Evolutionary conservation across 2,329 filamentous ascomycete species (phyloP).

Genomic region (Periglandula ipomoeae): DNA sequence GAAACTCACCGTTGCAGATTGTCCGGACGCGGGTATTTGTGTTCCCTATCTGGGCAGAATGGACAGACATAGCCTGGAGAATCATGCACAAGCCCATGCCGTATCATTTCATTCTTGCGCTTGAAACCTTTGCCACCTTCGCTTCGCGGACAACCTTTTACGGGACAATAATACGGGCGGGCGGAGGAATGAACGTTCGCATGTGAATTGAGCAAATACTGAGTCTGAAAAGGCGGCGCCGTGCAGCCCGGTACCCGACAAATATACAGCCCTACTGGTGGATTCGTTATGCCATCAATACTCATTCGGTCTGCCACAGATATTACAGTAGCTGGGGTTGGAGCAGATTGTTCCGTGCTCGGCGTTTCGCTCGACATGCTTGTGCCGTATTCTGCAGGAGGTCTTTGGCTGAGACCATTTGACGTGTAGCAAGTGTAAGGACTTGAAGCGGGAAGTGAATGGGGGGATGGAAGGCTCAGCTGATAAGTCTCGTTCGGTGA

Average conservation of each 20-base stretch:
- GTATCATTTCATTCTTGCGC: constrained; percentile 64
- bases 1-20: constrained; percentile 82
- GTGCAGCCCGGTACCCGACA: constrained; percentile 57
- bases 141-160: constrained; percentile 51
- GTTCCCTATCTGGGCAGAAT: constrained; percentile 87
- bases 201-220: constrained; percentile 70
- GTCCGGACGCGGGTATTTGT: constrained; percentile 90
- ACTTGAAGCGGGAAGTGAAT: constrained; percentile 29
- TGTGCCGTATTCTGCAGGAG: constrained; percentile 33
- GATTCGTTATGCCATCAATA: constrained; percentile 48
- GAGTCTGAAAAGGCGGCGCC: constrained; percentile 67
- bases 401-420: constrained; percentile 24
- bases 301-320: constrained; percentile 45
- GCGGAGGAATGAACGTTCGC: constrained; percentile 61
- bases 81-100: constrained; percentile 79
- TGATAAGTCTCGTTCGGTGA: constrained; percentile 39
- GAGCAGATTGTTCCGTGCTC: constrained; percentile 33
- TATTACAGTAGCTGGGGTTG: constrained; percentile 30
- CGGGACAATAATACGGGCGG: constrained; percentile 57
- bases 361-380: constrained; percentile 37
- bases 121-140: constrained; percentile 61
- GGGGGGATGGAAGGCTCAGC: constrained; percentile 39
- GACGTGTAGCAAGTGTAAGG: constrained; percentile 27
- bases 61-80: constrained; percentile 94
- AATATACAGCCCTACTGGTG: constrained; percentile 41